Conservation (phyloP, 495 filamentous ascomycete genomes). For the Tuber magnatum region DNA sequence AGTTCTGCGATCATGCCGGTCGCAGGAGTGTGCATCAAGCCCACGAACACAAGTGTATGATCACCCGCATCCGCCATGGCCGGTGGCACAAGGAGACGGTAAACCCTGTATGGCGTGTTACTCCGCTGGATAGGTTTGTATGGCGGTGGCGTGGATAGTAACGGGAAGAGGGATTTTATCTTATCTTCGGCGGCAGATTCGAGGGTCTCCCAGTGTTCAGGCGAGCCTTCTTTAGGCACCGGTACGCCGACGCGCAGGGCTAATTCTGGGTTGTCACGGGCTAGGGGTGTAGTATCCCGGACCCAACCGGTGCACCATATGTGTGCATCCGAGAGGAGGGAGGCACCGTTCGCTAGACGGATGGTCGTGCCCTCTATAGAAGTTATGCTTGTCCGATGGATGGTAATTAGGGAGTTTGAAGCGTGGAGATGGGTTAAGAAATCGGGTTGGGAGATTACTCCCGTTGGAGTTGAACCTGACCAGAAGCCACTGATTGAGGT, state of each 20-base stretch:
- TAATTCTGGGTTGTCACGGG: constrained; percentile 1
- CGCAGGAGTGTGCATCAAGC: constrained; percentile 23
- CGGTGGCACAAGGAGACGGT: constrained; percentile 35
- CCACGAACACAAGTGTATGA: constrained; percentile 33
- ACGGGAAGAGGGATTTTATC: constrained; percentile 29
- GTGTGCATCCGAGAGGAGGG: constrained; percentile 30
- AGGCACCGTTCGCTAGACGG: constrained; percentile 19
- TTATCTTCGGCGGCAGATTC: constrained; percentile 25
- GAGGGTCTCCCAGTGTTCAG: constrained; percentile 32
- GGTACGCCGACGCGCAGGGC: constrained; percentile 24
- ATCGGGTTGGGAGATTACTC: constrained; percentile 27
- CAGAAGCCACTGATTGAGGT: constrained; percentile 24
- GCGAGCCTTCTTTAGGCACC: neutral
- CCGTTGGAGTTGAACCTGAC: constrained; percentile 22
- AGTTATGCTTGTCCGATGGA: constrained; percentile 31
- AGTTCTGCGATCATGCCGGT: constrained; percentile 36
- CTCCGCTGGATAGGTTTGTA: constrained; percentile 13
- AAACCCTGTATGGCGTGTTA: constrained; percentile 37
- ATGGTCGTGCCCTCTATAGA: constrained; percentile 15
- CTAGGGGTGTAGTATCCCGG: constrained; percentile 13
- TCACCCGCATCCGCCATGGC: constrained; percentile 32
- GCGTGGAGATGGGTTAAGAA: constrained; percentile 34
- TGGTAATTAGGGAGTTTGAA: constrained; percentile 24
- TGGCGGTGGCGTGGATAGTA: constrained; percentile 12
- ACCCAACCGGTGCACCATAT: constrained; percentile 42